Conservation (phyloP, 192 early-diverging fungal species). For the Umbelopsis sp. region DNA sequence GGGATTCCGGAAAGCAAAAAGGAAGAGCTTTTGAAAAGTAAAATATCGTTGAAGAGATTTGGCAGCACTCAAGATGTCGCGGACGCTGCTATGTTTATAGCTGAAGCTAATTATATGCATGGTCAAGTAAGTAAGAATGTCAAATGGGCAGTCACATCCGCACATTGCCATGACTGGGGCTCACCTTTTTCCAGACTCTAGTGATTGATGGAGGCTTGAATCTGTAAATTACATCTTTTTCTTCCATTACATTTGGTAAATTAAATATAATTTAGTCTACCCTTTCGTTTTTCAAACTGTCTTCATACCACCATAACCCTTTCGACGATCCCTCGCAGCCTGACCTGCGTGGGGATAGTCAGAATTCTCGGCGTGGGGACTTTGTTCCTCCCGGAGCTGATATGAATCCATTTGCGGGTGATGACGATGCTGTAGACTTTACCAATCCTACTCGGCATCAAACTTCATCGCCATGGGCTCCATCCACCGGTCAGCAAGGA, state of each 20-base stretch:
- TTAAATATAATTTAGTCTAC: background rate
- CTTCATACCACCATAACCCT: constrained; percentile 10
- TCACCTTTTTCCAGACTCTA: constrained; percentile 29
- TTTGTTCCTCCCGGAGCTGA: constrained; percentile 15
- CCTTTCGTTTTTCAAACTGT: constrained; percentile 12
- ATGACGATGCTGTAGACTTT: constrained; percentile 7
- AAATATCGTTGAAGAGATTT: constrained; percentile 56
- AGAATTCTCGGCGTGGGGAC: constrained; percentile 7
- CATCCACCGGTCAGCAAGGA: background rate
- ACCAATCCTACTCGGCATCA: constrained; percentile 6
- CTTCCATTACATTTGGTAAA: background rate
- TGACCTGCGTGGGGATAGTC: constrained; percentile 16
- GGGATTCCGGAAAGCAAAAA: constrained; percentile 36
- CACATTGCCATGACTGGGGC: background rate
- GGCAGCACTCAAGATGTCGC: constrained; percentile 64
- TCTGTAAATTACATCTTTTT: constrained; percentile 24
- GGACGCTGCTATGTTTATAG: constrained; percentile 59
- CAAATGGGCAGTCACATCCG: background rate
- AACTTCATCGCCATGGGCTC: constrained; percentile 1
- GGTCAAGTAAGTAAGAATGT: constrained; percentile 59
- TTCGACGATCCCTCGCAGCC: constrained; percentile 17
- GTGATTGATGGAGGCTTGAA: constrained; percentile 43
- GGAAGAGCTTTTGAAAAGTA: constrained; percentile 37
- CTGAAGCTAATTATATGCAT: constrained; percentile 59
- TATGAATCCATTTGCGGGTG: constrained; percentile 11